Conservation (phyloP, 2,329 filamentous ascomycete genomes). For the Ceratocystis eucalypticola region DNA sequence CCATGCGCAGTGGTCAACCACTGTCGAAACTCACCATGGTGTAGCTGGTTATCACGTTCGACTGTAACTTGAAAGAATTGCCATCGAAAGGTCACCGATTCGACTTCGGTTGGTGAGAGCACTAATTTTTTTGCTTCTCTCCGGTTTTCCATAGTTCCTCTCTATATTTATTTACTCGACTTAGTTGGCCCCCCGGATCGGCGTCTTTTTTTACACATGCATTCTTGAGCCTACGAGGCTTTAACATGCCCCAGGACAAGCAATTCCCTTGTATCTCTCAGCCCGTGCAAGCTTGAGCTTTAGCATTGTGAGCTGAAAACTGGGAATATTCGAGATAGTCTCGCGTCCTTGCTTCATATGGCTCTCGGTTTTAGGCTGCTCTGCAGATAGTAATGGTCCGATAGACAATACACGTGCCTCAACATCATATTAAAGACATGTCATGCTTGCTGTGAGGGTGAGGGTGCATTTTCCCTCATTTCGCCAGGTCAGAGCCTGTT, state of each 20-base stretch:
- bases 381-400: neutral
- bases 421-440: neutral
- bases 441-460: neutral
- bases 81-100: no score
- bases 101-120: slow-evolving; percentile 18
- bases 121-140: neutral
- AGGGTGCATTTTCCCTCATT: neutral
- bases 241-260: neutral
- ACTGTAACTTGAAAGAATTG: no score
- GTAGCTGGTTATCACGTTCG: slow-evolving; percentile 18
- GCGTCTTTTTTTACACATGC: neutral
- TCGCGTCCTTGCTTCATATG: neutral
- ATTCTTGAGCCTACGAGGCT: neutral
- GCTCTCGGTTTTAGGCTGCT: neutral
- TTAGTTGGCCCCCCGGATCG: neutral
- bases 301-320: neutral
- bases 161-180: neutral
- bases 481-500: neutral
- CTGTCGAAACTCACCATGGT: slow-evolving; percentile 19
- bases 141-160: neutral
- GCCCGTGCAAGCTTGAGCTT: neutral
- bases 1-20: slow-evolving; percentile 17
- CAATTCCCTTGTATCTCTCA: neutral
- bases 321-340: neutral
- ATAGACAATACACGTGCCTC: neutral